A percentile compares a stretch with the other conserved stretches of the same genome.
Conservation (phyloP, 2,329 filamentous ascomycete genomes). For the Kalmusia sp. region DNA sequence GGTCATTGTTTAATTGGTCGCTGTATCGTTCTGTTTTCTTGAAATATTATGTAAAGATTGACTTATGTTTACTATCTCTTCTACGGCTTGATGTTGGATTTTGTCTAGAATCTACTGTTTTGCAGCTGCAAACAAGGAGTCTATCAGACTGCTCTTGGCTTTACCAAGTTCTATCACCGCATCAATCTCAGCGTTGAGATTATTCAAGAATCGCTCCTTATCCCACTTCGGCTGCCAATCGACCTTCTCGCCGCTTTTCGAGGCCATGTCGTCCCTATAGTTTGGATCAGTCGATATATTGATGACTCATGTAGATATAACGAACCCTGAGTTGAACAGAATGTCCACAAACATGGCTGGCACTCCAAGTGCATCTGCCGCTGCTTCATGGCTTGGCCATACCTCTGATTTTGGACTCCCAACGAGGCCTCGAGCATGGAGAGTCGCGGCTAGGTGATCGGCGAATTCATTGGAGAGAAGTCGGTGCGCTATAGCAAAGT, state of each 20-base stretch:
- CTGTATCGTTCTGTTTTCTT: too few relatives aligned
- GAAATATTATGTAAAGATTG: too few relatives aligned
- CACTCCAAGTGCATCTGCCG: slow-evolving; percentile 7
- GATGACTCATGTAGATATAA: too few relatives aligned
- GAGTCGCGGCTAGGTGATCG: background rate
- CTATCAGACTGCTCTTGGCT: slow-evolving; percentile 15
- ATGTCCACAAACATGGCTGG: slow-evolving; percentile 8
- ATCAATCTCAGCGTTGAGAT: slow-evolving; percentile 11
- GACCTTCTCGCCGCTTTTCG: background rate
- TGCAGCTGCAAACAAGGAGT: slow-evolving; percentile 3
- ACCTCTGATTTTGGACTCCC: background rate
- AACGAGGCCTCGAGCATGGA: slow-evolving; percentile 9
- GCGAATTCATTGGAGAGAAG: slow-evolving; percentile 5
- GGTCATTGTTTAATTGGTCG: background rate
- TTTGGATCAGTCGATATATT: background rate
- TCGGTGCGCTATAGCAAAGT: slow-evolving; percentile 4
- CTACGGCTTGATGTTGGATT: too few relatives aligned
- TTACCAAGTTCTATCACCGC: slow-evolving; percentile 12
- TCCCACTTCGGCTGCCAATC: slow-evolving; percentile 11
- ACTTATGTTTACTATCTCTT: too few relatives aligned
- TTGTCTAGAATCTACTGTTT: background rate
- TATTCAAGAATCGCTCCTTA: slow-evolving; percentile 1
- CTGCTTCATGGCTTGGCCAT: slow-evolving; percentile 5
- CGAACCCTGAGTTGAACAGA: slow-evolving; percentile 12
- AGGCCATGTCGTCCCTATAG: background rate